Evolutionary conservation across 2,329 filamentous ascomycete species (phyloP).

Genomic region (Talaromyces piceae): DNA sequence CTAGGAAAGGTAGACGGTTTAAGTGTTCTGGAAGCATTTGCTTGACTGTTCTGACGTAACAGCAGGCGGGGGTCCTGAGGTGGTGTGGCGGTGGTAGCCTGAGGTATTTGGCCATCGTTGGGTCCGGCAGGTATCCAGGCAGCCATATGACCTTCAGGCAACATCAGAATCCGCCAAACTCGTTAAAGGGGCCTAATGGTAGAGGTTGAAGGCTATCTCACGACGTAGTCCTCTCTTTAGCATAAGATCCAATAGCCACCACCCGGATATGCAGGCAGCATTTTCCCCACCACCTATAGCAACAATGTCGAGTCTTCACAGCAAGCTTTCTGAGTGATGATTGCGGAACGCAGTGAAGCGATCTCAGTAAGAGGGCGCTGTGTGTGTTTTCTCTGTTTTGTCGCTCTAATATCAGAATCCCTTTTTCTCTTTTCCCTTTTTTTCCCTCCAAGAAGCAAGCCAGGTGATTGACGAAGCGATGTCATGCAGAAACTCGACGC

Average conservation of each 20-base stretch:
- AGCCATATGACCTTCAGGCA: background rate
- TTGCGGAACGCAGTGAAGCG: too few relatives aligned
- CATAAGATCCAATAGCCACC: background rate
- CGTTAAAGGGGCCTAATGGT: background rate
- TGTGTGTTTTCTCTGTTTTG: too few relatives aligned
- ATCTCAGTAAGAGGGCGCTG: too few relatives aligned
- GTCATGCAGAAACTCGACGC: too few relatives aligned
- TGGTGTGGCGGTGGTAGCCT: background rate
- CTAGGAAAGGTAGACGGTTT: background rate
- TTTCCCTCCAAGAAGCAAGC: too few relatives aligned
- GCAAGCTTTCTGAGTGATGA: too few relatives aligned
- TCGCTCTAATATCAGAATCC: too few relatives aligned
- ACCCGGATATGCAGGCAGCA: background rate
- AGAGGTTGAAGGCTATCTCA: background rate
- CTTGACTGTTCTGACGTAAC: slow-evolving; percentile 3
- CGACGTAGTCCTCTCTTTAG: background rate
- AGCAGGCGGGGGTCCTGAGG: slow-evolving; percentile 5
- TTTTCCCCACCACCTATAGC: background rate
- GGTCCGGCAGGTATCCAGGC: background rate
- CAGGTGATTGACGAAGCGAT: too few relatives aligned
- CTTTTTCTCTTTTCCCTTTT: too few relatives aligned
- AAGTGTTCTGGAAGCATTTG: background rate
- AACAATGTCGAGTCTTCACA: too few relatives aligned
- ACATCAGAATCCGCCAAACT: background rate
- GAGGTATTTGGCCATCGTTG: background rate